Base-by-base conservation (phyloP, 352 stramenopile genomes). In the Globisporangium ultimum region DNA sequence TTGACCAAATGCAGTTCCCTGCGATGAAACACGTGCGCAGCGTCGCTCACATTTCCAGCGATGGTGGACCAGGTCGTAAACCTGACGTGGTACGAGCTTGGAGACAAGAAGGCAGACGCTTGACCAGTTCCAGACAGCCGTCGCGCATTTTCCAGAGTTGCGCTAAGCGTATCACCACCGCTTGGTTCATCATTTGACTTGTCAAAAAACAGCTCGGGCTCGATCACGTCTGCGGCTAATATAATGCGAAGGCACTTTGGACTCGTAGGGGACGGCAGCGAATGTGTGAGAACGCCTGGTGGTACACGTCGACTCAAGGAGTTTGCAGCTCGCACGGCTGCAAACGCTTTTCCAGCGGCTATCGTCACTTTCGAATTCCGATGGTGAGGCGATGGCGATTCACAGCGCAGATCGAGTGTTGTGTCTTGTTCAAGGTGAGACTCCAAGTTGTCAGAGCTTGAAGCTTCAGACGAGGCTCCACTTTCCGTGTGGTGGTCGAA, bases 11-110 rank as follows among this genome's bases (percentile, higher is more conserved):
- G 71, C 14, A 92, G 32, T 38, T 87, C 67, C 13, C 73, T 70
- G 9, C 60, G 70, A 45, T 90, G 82, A 53, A 82, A 87, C 2
- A 53, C 48, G 52, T 91, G 72, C 24, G 62, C 60, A 18, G 38
- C 47, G 21, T 63, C 45, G 45, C 14, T 49, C 11, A 42, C n/a
- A 2, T 21, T 56, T 17, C 62, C 60, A 20, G 74, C 55, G 13
- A 87, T 47, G 14, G 78, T 89, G 13, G 77, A 87, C 82, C 80
- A 94, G 20, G 80, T 92, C 45, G 77, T 87, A 61, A 93, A 93
- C 51, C 77, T 78, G 65, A 87, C 66, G 56, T 87, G 75, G 41
- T 85, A 84, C 24, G 47, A 38, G 22, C 46, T 14, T 5, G 67
- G 20, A 28, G 21, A 20, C 13, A 28, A 49, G 7, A 22, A 14